Percentiles rank a stretch among this genome's conserved stretches.
Conservation (phyloP, 2,329 filamentous ascomycete species). For the Xylariomycetidae sp. region DNA sequence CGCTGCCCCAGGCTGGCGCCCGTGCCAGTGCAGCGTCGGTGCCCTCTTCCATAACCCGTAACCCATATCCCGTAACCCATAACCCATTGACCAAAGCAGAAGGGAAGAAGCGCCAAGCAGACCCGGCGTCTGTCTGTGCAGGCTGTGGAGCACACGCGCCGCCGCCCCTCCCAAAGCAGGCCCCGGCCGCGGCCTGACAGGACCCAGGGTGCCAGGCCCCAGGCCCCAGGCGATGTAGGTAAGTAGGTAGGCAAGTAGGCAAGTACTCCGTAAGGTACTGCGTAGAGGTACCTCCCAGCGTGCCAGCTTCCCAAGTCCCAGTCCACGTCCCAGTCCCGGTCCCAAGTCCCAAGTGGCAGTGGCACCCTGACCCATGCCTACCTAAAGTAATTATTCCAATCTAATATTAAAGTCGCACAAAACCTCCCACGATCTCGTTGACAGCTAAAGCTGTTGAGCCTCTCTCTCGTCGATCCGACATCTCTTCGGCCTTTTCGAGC, state of each 20-base stretch:
- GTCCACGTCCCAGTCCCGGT: constrained; percentile 11
- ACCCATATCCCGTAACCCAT: no score
- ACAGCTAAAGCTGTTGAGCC: constrained; percentile 24
- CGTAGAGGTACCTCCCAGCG: constrained; percentile 11
- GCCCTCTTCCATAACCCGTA: constrained; percentile 14
- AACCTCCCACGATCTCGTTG: constrained; percentile 27
- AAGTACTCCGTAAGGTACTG: no score
- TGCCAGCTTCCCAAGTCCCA: background rate
- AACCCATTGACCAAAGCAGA: constrained; percentile 15
- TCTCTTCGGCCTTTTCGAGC: constrained; percentile 22
- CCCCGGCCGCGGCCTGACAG: no score
- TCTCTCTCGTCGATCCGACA: constrained; percentile 23
- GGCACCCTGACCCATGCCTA: constrained; percentile 25
- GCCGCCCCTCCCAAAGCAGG: no score
- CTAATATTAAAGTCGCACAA: constrained; percentile 33
- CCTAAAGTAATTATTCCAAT: constrained; percentile 23
- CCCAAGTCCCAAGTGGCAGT: no score
- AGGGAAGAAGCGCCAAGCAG: constrained; percentile 25
- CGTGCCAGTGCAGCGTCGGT: constrained; percentile 26
- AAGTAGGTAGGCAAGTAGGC: no score
- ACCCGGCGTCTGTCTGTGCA: constrained; percentile 26
- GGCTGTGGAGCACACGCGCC: constrained; percentile 18
- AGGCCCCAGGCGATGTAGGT: no score
- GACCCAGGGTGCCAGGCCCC: no score
- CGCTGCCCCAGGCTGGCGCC: constrained; percentile 14